Percentiles rank a stretch among this genome's conserved stretches.
These are phyloP conservation scores for Trichoderma sp. DNA, from an alignment of 2,329 filamentous ascomycete species.

Conservation along the genomic window DNA sequence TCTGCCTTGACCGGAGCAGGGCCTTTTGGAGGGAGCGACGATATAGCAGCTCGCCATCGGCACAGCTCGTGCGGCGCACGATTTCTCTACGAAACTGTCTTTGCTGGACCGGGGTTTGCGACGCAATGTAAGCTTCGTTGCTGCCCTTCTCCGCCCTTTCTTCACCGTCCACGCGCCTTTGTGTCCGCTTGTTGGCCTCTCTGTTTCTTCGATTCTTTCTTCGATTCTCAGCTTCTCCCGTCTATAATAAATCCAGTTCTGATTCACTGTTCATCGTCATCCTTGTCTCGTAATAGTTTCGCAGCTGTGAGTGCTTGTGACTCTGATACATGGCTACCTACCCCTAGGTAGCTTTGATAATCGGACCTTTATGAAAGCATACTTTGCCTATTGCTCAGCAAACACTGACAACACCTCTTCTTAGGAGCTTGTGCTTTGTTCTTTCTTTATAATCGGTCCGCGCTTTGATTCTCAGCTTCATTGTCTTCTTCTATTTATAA, in stretches of 20 bases:
- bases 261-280: neutral
- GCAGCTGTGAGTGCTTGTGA: constrained; percentile 6
- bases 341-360: neutral
- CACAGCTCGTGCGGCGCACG: constrained; percentile 5
- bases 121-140: constrained; percentile 23
- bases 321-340: neutral
- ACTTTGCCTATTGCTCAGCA: neutral
- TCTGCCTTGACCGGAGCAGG: neutral
- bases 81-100: neutral
- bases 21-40: neutral
- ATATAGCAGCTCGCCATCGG: neutral
- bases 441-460: neutral
- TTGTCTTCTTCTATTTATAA: neutral
- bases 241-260: constrained; percentile 1
- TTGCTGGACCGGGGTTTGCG: constrained; percentile 18
- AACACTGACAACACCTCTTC: neutral
- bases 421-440: neutral
- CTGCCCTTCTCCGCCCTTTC: neutral
- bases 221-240: neutral
- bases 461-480: neutral
- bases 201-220: neutral
- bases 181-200: neutral
- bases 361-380: neutral
- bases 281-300: neutral
- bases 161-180: constrained; percentile 3